Evolutionary conservation across 1,284 basidiomycete species (phyloP), one percentile per base, ranked within the genome.

Genomic region (Flammula alnicola): DNA sequence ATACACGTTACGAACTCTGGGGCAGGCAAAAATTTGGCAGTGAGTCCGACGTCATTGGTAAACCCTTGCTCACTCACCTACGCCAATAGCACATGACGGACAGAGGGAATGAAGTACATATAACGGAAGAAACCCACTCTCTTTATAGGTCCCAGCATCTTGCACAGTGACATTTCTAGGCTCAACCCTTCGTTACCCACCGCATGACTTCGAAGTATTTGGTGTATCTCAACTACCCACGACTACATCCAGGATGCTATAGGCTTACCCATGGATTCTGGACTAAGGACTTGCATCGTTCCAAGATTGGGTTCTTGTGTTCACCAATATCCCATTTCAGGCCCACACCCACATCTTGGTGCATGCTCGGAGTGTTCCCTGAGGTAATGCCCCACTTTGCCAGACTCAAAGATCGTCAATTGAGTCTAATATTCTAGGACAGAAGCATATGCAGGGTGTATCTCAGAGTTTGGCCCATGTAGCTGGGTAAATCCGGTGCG

Each of bases 1-100:
- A 58, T 80, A 81, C 31, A 75, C 65, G 59, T 82, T 80, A 46
- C 73, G 72, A 44, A 81, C 79, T 61, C 79, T 81, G 56, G 20
- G 20, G 48, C 35, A 59, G 52, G 16, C 37, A 16, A 2, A 12
- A 27, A 25, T 25, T 3, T 23, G 19, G 11, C 16, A 10, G 37
- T 38, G 19, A 40, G 36, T 31, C 16, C n/a, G 19, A 17, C 31
- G 17, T 22, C 29, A 3, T 30, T 16, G 4, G 12, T n/a, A 20
- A 23, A 17, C 20, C 43, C 19, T 32, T 19, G 31, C 38, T 31
- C 20, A 32, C 64, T 63, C 37, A 65, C 65, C 62, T 61, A 56
- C 65, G 58, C 57, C 57, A 66, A 49, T 58, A 63, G 47, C 65
- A 67, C 65, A 67, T 67, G 36, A 51, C 47, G 46, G 30, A 38